Conservation (phyloP, 208 protist genomes). For the Acanthamoeba divionensis region DNA sequence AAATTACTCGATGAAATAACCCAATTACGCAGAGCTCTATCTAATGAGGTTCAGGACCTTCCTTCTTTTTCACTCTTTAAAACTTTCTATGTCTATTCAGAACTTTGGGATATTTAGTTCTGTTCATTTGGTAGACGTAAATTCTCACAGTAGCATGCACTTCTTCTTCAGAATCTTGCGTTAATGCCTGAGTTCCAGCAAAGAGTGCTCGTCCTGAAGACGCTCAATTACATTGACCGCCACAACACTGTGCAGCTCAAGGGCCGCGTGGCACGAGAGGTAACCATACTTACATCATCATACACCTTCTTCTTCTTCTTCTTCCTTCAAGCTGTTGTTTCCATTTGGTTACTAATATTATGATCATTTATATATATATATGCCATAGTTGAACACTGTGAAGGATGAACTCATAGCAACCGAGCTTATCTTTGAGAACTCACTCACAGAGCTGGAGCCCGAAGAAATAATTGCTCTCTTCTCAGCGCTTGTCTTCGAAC, state of each 20-base stretch:
- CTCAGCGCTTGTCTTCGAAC: slow-evolving; percentile 75
- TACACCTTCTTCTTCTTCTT: background rate
- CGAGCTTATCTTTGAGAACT: slow-evolving; percentile 83
- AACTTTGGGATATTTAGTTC: background rate
- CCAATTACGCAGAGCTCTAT: background rate
- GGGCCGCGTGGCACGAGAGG: slow-evolving; percentile 74
- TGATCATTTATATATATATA: slow-evolving; percentile 36
- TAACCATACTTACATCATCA: background rate
- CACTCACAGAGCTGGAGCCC: slow-evolving; percentile 70
- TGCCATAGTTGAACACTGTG: slow-evolving; percentile 56
- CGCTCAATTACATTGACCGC: slow-evolving; percentile 73
- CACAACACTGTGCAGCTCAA: slow-evolving; percentile 74
- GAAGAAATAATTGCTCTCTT: slow-evolving; percentile 77
- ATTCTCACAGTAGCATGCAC: background rate
- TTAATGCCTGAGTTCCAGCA: slow-evolving; percentile 80
- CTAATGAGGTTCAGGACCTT: background rate
- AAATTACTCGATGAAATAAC: slow-evolving; percentile 3
- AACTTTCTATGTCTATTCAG: background rate
- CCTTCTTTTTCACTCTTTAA: background rate
- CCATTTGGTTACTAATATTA: background rate
- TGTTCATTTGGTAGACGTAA: background rate
- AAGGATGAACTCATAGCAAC: slow-evolving; percentile 80
- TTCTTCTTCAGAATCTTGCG: slow-evolving; percentile 54
- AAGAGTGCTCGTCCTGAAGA: slow-evolving; percentile 63
- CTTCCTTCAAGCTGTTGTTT: too few relatives aligned